Percentiles rank a stretch among this genome's conserved stretches.
Evolutionary conservation across 495 filamentous ascomycete species (phyloP).

Genomic region (Paragyromitra xinjiangensis): DNA sequence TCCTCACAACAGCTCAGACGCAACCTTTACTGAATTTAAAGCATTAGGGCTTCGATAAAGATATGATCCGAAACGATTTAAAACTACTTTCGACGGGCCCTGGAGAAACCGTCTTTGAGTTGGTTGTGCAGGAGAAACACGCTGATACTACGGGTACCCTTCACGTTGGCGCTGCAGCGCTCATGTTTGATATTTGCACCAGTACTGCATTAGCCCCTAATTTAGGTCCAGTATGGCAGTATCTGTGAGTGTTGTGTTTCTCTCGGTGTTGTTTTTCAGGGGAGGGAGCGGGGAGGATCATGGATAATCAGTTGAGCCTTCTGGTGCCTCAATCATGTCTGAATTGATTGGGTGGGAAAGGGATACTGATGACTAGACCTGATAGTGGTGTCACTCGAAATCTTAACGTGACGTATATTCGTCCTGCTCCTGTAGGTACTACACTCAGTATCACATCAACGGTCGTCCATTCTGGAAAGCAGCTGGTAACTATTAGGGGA

Average conservation of each 20-base stretch:
- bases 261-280: neutral
- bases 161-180: conserved; percentile 75
- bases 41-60: conserved; percentile 24
- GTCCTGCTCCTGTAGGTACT: conserved; percentile 66
- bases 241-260: conserved; percentile 54
- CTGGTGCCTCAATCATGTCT: neutral
- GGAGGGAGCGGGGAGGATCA: neutral
- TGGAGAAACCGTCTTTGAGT: conserved; percentile 10
- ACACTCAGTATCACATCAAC: conserved; percentile 68
- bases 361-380: neutral
- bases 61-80: conserved; percentile 39
- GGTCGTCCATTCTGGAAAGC: conserved; percentile 68
- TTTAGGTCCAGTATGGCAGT: conserved; percentile 67
- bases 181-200: conserved; percentile 74
- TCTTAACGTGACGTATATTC: conserved; percentile 72
- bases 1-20: neutral
- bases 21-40: neutral
- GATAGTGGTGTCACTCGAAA: conserved; percentile 69
- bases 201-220: conserved; percentile 67
- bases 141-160: conserved; percentile 61
- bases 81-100: conserved; percentile 54
- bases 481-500: conserved; percentile 64
- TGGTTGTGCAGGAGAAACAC: conserved; percentile 8
- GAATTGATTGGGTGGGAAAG: neutral
- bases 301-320: neutral